Evolutionary conservation across 345 rosid genomes (phyloP).

Genomic region (Arabis alpina): DNA sequence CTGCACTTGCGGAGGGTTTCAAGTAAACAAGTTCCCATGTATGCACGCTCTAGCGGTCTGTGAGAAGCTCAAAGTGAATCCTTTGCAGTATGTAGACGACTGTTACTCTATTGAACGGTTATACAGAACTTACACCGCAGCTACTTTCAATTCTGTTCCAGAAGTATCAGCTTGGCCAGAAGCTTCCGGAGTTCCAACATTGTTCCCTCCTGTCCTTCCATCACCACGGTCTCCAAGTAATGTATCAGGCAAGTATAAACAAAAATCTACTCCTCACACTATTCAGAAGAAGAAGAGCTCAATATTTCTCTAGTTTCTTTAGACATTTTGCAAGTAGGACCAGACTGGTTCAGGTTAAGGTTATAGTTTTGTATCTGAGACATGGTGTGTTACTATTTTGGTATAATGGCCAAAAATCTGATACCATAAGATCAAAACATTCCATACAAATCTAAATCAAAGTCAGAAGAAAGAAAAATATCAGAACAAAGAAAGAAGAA

Average conservation of each 20-base stretch:
- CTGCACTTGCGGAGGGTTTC: no score
- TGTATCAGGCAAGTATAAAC: neutral
- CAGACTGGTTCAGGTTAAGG: neutral
- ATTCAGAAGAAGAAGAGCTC: neutral
- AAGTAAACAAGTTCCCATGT: no score
- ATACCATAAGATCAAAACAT: no score
- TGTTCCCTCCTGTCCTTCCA: neutral
- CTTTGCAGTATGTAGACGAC: no score
- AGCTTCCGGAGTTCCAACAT: neutral
- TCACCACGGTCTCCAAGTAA: neutral
- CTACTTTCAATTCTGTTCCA: no score
- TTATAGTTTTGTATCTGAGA: neutral
- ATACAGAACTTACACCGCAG: no score
- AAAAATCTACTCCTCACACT: neutral
- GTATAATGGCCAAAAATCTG: neutral
- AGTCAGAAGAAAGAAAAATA: no score
- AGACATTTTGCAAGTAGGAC: neutral
- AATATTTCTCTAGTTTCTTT: conserved; percentile 1
- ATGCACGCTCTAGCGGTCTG: no score
- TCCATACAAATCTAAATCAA: no score
- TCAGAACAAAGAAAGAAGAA: no score
- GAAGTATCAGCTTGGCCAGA: neutral
- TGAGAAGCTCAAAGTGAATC: no score
- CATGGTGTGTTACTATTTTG: neutral
- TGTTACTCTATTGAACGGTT: no score